phyloP scores from a whole-genome alignment of 495 filamentous ascomycete genomes.

The Cercophora samala region DNA sequence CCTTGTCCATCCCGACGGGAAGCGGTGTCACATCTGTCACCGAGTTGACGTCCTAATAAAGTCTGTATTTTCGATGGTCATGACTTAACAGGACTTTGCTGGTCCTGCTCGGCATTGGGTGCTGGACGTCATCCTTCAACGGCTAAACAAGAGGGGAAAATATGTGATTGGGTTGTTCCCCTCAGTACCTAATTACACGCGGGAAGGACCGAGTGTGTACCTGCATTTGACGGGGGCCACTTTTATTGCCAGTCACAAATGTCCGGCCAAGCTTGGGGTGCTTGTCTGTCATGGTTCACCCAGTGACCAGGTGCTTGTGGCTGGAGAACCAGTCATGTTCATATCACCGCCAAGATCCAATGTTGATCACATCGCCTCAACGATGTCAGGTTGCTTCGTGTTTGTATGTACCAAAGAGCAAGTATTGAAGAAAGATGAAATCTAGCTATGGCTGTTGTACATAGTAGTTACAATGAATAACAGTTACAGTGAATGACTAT shows the following conservation, averaged over 20 bases:
- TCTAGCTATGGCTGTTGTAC: too few relatives aligned
- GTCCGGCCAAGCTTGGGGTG: too few relatives aligned
- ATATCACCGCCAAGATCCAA: too few relatives aligned
- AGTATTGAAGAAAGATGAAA: too few relatives aligned
- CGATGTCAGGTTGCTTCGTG: too few relatives aligned
- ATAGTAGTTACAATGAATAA: too few relatives aligned
- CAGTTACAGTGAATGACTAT: too few relatives aligned
- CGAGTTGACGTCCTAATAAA: not conserved
- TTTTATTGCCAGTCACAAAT: slow-evolving; percentile 17
- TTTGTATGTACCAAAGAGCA: too few relatives aligned
- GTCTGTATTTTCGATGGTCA: not conserved
- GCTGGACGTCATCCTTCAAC: not conserved
- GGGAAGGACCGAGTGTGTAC: not conserved
- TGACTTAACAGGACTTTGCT: not conserved
- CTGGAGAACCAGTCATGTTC: too few relatives aligned
- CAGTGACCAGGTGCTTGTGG: too few relatives aligned
- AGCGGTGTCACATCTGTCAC: not conserved
- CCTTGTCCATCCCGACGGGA: not conserved
- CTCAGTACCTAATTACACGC: not conserved
- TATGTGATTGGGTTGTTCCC: slow-evolving; percentile 16
- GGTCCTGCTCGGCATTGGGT: not conserved
- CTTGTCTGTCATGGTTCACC: too few relatives aligned
- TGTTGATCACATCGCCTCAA: too few relatives aligned
- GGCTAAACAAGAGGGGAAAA: slow-evolving; percentile 10
- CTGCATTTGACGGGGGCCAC: not conserved